Percentiles rank a stretch among this genome's conserved stretches.
These are phyloP conservation scores for Ganoderma lingzhi DNA, from an alignment of 1,284 basidiomycete species.

Conservation along the genomic window DNA sequence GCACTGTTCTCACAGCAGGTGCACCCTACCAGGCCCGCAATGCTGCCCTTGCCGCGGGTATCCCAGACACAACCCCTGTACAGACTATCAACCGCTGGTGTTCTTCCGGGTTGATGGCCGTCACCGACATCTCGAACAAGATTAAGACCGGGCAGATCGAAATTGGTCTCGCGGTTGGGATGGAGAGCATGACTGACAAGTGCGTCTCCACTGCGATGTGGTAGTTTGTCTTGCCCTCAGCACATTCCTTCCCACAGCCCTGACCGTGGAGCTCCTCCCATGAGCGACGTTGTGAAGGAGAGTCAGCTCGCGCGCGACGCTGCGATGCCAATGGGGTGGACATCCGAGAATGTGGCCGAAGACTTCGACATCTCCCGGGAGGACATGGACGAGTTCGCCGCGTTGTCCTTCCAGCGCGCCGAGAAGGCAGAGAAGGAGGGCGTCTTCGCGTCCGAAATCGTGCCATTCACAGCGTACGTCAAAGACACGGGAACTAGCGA, in stretches of 20 bases:
- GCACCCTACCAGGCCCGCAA: constrained; percentile 74
- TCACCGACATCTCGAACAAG: constrained; percentile 81
- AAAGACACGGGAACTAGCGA: constrained; percentile 63
- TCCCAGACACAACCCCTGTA: constrained; percentile 79
- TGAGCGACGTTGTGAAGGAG: constrained; percentile 57
- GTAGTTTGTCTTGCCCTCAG: background rate
- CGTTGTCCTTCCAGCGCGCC: constrained; percentile 81
- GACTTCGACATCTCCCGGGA: constrained; percentile 86
- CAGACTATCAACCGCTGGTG: constrained; percentile 85
- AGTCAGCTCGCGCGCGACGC: constrained; percentile 39
- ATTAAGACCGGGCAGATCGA: constrained; percentile 86
- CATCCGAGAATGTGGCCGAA: constrained; percentile 80
- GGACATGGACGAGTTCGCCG: constrained; percentile 88
- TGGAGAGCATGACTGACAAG: constrained; percentile 88
- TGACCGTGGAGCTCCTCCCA: constrained; percentile 67
- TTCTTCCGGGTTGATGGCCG: constrained; percentile 79
- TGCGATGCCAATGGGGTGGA: constrained; percentile 84
- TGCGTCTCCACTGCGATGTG: constrained; percentile 42
- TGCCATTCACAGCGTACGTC: constrained; percentile 75
- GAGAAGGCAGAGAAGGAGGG: constrained; percentile 73
- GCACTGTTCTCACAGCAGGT: constrained; percentile 69
- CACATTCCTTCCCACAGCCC: constrained; percentile 51
- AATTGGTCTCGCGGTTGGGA: constrained; percentile 84
- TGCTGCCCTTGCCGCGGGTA: constrained; percentile 83
- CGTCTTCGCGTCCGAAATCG: constrained; percentile 80